Evolutionary conservation across 495 filamentous ascomycete genomes (phyloP).

Genomic region (Talaromyces nanjingensis): DNA sequence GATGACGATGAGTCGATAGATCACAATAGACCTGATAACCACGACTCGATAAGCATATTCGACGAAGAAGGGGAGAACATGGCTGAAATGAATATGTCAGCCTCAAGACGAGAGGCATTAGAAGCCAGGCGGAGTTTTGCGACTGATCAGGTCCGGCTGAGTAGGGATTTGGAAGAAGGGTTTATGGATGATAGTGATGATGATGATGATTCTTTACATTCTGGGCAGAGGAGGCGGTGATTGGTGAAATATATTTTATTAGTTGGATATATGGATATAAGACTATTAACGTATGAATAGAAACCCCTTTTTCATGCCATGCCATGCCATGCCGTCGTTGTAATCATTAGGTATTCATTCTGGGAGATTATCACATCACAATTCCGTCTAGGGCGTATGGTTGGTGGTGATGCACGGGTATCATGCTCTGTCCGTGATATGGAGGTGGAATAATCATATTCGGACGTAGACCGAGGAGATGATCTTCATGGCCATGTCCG

Average conservation of each 20-base stretch:
- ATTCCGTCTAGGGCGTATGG: not conserved
- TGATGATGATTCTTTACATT: slow-evolving; percentile 36
- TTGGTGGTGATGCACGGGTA: not conserved
- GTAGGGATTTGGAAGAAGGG: slow-evolving; percentile 76
- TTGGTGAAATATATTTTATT: slow-evolving; percentile 3
- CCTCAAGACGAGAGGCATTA: slow-evolving; percentile 41
- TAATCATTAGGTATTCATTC: not conserved
- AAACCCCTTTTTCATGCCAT: not conserved
- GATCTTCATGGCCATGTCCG: not conserved
- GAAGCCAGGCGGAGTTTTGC: slow-evolving; percentile 29
- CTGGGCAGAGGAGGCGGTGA: not conserved
- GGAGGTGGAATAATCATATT: not conserved
- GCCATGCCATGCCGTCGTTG: too few relatives aligned
- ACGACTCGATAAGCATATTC: slow-evolving; percentile 58
- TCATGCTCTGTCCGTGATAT: not conserved
- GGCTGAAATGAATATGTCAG: slow-evolving; percentile 50
- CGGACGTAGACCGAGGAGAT: not conserved
- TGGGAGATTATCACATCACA: not conserved
- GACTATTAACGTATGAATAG: not conserved
- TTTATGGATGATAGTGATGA: slow-evolving; percentile 81
- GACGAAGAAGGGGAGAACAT: slow-evolving; percentile 63
- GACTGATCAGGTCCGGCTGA: slow-evolving; percentile 52
- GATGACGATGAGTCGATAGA: slow-evolving; percentile 15
- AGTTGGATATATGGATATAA: not conserved
- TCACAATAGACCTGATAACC: slow-evolving; percentile 34